Base-by-base conservation (phyloP, 768 basidiomycete species). In the Jaapia argillacea region DNA sequence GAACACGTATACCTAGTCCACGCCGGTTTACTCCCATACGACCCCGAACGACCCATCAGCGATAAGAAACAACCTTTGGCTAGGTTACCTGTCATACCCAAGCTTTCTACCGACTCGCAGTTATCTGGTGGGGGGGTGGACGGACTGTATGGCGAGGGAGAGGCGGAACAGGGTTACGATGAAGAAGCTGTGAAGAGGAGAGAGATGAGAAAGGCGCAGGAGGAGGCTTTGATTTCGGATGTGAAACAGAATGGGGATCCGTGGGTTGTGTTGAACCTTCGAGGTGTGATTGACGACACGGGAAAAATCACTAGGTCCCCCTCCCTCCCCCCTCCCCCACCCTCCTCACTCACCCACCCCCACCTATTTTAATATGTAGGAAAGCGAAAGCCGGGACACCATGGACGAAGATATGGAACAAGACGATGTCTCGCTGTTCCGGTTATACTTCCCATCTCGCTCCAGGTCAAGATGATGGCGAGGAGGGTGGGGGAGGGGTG, bases 1-100 rank as follows among this genome's bases (percentile, higher is more conserved):
- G 74, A 83, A 2, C 87, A 93, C 54, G 62, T 79, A 1, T 80
- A 79, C 62, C 69, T 93, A 38, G 86, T 81, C 1, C 91, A 96
- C 51, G 92, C 79, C 1, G 93, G 93, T 4, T 54, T 94, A 16
- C 70, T 97, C 2, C 72, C 90, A 0, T 72, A 69, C 4, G 77
- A 94, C 55, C 82, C 88, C 2, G 62, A 59, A 1, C 72, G 68
- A 47, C 56, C 72, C 23, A 57, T 64, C 14, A 66, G 64, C 20
- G 65, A 78, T 51, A 60, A 63, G 21, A 66, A 62, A 7, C 90
- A 93, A 54, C 90, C 90, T 2, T 71, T 93, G 14, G 75, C 85
- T 2, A 74, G 70, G 42, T 55, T 73, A n/a, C 84, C 83, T 6
- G n/a, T n/a, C n/a, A n/a, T n/a, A 44, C 47, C 1, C 53, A 69